Percentiles rank a stretch among this genome's conserved stretches.
These are phyloP conservation scores for Lepidium africanum DNA, from an alignment of 345 rosid species.

Conservation along the genomic window DNA sequence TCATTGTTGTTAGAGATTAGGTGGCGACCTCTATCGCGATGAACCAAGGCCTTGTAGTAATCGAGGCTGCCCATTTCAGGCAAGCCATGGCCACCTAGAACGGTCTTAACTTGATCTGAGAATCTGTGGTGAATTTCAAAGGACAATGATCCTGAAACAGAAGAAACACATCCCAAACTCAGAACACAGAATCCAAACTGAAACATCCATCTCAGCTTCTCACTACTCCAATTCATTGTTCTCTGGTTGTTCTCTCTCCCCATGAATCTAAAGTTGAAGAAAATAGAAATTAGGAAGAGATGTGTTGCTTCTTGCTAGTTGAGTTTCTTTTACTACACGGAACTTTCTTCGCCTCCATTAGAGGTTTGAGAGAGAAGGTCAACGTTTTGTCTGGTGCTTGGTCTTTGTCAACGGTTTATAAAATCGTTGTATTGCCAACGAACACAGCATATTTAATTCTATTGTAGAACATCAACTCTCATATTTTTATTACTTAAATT, in stretches of 20 bases:
- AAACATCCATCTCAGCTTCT: constrained; percentile 16
- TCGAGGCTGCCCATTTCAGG: constrained; percentile 60
- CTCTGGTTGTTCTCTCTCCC: background rate
- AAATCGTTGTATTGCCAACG: constrained; percentile 17
- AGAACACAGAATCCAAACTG: constrained; percentile 14
- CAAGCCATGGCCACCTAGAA: constrained; percentile 49
- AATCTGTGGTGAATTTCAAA: constrained; percentile 71
- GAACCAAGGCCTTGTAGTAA: constrained; percentile 57
- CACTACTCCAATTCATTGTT: constrained; percentile 6
- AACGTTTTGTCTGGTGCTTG: constrained; percentile 16
- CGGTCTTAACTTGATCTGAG: constrained; percentile 71
- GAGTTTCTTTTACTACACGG: constrained; percentile 22
- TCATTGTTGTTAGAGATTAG: constrained; percentile 38
- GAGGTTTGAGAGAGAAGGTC: background rate
- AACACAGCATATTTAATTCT: background rate
- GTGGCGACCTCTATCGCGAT: constrained; percentile 70
- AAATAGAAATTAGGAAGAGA: background rate
- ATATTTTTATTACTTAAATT: background rate
- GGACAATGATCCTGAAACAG: constrained; percentile 44
- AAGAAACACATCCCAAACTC: constrained; percentile 13
- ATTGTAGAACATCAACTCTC: background rate
- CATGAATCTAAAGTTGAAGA: background rate
- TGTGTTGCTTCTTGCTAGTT: constrained; percentile 3
- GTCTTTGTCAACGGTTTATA: constrained; percentile 20
- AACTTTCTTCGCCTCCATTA: constrained; percentile 6